phyloP scores from a whole-genome alignment of 768 basidiomycete species.

The Boletus tomentosulus region DNA sequence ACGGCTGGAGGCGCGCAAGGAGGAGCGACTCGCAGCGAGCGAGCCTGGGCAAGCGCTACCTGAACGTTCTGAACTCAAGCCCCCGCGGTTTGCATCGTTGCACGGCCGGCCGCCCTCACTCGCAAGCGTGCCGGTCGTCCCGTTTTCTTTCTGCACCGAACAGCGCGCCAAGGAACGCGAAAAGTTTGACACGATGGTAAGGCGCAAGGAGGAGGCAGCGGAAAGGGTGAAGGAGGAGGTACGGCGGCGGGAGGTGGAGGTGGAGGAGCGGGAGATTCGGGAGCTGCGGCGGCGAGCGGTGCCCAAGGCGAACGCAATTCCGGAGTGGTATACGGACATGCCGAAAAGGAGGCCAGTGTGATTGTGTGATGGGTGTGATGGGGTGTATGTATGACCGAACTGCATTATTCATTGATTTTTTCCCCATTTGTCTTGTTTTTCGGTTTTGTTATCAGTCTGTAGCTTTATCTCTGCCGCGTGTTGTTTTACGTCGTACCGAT shows the following conservation, averaged over 20 bases:
- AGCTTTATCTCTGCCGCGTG: slow-evolving; percentile 17
- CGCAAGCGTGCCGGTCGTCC: slow-evolving; percentile 31
- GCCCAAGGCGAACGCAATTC: slow-evolving; percentile 66
- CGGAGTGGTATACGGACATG: slow-evolving; percentile 72
- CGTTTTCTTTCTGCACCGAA: slow-evolving; percentile 50
- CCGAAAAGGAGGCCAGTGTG: slow-evolving; percentile 47
- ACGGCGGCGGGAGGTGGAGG: slow-evolving; percentile 43
- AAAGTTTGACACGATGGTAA: slow-evolving; percentile 56
- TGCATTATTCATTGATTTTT: slow-evolving; percentile 1
- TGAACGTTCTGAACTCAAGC: slow-evolving; percentile 41
- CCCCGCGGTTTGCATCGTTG: slow-evolving; percentile 41
- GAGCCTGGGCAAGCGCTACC: slow-evolving; percentile 29
- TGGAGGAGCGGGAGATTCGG: slow-evolving; percentile 57
- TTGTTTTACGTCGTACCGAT: slow-evolving; percentile 10
- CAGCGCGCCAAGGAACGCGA: slow-evolving; percentile 57
- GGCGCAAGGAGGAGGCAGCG: slow-evolving; percentile 53
- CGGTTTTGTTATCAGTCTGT: neutral
- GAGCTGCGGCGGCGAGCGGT: slow-evolving; percentile 61
- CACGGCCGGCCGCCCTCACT: slow-evolving; percentile 20
- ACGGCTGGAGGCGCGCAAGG: slow-evolving; percentile 46
- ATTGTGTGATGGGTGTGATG: slow-evolving; percentile 12
- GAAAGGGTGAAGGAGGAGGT: slow-evolving; percentile 45
- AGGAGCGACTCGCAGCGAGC: slow-evolving; percentile 27
- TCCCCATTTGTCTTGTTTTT: slow-evolving; percentile 2
- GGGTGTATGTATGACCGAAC: slow-evolving; percentile 2